A percentile compares a stretch with the other conserved stretches of the same genome.
These are phyloP conservation scores for Phalaenopsis aphrodite DNA, from an alignment of 106 monocot genomes.

Conservation along the genomic window DNA sequence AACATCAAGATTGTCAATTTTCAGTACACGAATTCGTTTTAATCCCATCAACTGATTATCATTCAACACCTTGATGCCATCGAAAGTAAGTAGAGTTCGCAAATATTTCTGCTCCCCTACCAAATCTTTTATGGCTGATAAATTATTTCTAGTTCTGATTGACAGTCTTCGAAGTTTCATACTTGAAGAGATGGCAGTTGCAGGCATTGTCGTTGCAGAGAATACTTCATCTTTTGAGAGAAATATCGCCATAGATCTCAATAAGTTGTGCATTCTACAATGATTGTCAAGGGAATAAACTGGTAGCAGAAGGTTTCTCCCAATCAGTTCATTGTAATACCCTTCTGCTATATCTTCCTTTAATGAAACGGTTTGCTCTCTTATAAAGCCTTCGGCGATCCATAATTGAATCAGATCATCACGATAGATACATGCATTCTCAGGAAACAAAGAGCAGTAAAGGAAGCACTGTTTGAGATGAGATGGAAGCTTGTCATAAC, in stretches of 20 bases:
- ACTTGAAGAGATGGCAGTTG: neutral
- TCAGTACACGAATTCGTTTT: conserved; percentile 15
- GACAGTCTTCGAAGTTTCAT: neutral
- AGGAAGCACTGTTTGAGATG: conserved; percentile 33
- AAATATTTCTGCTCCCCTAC: neutral
- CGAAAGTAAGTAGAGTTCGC: conserved; percentile 16
- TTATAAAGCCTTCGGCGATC: conserved; percentile 21
- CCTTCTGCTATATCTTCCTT: conserved; percentile 31
- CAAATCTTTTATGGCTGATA: neutral
- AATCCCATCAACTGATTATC: neutral
- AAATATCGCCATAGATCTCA: conserved; percentile 16
- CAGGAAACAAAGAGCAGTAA: conserved; percentile 14
- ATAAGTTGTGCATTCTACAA: conserved; percentile 37
- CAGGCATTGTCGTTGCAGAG: neutral
- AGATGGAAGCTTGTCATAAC: conserved; percentile 31
- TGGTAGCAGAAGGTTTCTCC: conserved; percentile 21
- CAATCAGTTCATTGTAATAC: conserved; percentile 19
- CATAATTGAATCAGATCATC: conserved; percentile 3
- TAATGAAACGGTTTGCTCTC: neutral
- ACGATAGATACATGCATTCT: neutral
- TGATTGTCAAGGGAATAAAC: neutral
- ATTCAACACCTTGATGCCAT: neutral
- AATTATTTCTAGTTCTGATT: neutral
- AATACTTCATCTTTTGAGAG: conserved; percentile 15
- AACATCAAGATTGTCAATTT: conserved; percentile 7